Evolutionary conservation across 1,139 yeast species (phyloP).

Genomic region (Kurtzmaniella quercitrusa): DNA sequence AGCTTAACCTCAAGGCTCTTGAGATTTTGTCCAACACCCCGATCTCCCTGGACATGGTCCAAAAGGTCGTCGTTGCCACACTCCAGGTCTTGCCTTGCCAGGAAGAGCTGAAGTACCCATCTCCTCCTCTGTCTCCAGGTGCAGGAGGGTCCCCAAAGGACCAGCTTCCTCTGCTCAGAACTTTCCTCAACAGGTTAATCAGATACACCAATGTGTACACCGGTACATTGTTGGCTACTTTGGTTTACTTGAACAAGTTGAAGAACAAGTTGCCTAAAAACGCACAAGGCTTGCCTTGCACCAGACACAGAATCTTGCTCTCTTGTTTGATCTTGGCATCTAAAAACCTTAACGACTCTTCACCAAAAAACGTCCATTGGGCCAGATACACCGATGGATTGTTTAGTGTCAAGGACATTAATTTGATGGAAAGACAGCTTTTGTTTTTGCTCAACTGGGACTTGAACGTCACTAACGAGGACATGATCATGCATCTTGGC

Average conservation of each 20-base stretch:
- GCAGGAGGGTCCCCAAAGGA: slow-evolving; percentile 24
- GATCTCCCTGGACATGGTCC: slow-evolving; percentile 62
- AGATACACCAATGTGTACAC: slow-evolving; percentile 72
- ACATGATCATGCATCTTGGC: slow-evolving; percentile 45
- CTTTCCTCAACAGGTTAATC: slow-evolving; percentile 66
- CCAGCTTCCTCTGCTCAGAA: slow-evolving; percentile 65
- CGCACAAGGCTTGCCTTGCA: slow-evolving; percentile 73
- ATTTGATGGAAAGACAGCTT: slow-evolving; percentile 76
- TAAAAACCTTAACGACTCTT: slow-evolving; percentile 71
- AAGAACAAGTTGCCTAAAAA: slow-evolving; percentile 59
- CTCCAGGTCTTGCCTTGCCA: slow-evolving; percentile 61
- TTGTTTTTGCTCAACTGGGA: slow-evolving; percentile 69
- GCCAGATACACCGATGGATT: slow-evolving; percentile 71
- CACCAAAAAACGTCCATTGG: slow-evolving; percentile 78
- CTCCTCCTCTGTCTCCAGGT: slow-evolving; percentile 31
- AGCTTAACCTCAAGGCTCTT: slow-evolving; percentile 50
- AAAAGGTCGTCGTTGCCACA: slow-evolving; percentile 57
- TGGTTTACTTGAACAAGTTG: slow-evolving; percentile 61
- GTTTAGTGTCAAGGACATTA: slow-evolving; percentile 63
- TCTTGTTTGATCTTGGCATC: slow-evolving; percentile 70
- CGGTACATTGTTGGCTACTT: slow-evolving; percentile 70
- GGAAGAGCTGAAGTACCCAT: slow-evolving; percentile 28
- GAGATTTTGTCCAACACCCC: slow-evolving; percentile 52
- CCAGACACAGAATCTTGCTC: slow-evolving; percentile 71
- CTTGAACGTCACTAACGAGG: slow-evolving; percentile 50